Conservation (phyloP, 139 green algal genomes). For the Tetratostichococcus sp. region DNA sequence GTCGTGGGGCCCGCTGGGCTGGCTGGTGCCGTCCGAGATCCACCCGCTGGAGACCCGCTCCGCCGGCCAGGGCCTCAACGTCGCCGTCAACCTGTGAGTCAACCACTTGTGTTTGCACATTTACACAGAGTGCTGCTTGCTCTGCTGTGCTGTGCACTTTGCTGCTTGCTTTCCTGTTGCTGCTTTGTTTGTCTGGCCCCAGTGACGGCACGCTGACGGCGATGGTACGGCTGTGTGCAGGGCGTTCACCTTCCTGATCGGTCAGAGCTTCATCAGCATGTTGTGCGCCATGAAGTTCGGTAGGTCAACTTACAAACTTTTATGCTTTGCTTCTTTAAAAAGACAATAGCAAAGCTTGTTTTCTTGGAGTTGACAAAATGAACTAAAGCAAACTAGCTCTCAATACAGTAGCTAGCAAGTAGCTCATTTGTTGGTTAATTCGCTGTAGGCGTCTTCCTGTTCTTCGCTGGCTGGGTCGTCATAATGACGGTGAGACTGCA, state of each 20-base stretch:
- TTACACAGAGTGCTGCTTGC: too few relatives aligned
- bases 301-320: slow-evolving; percentile 57
- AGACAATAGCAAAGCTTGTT: too few relatives aligned
- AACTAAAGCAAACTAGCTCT: too few relatives aligned
- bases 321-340: neutral
- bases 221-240: slow-evolving; percentile 19
- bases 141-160: too few relatives aligned
- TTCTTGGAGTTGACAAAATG: too few relatives aligned
- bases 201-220: too few relatives aligned
- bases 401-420: neutral
- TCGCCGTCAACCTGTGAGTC: slow-evolving; percentile 33
- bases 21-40: slow-evolving; percentile 26
- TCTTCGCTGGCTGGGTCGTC: neutral
- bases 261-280: slow-evolving; percentile 68
- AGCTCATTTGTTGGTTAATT: too few relatives aligned
- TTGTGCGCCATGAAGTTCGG: slow-evolving; percentile 41
- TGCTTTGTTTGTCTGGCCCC: neutral
- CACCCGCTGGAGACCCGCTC: slow-evolving; percentile 21
- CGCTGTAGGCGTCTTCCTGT: neutral
- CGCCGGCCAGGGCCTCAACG: slow-evolving; percentile 35
- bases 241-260: slow-evolving; percentile 63
- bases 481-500: neutral
- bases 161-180: too few relatives aligned
- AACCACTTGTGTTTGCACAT: too few relatives aligned
- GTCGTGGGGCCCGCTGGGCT: slow-evolving; percentile 47